Percentiles rank a stretch among this genome's conserved stretches.
These are phyloP conservation scores for Solanum rostratum DNA, from an alignment of 257 asterid species.

Conservation along the genomic window DNA sequence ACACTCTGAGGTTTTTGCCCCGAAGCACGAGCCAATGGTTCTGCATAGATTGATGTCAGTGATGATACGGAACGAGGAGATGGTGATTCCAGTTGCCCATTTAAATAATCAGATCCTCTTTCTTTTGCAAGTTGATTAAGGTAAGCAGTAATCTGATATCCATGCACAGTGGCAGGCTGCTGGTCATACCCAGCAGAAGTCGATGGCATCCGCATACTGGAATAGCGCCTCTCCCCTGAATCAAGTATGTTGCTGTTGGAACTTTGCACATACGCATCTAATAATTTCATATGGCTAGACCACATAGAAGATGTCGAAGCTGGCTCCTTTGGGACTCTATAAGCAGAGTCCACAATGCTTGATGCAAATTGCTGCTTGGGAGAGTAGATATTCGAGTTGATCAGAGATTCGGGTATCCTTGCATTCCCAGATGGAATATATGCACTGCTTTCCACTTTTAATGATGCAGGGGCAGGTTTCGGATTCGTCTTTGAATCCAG, in stretches of 20 bases:
- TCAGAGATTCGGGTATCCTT: conserved; percentile 42
- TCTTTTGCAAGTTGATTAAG: conserved; percentile 20
- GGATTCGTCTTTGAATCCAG: conserved; percentile 34
- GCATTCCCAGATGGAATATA: conserved; percentile 40
- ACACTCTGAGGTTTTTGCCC: conserved; percentile 57
- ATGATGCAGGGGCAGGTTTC: conserved; percentile 40
- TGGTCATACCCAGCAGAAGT: conserved; percentile 53
- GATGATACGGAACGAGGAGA: conserved; percentile 30
- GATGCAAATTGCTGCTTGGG: conserved; percentile 44
- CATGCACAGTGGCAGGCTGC: conserved; percentile 89
- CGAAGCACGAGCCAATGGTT: conserved; percentile 32
- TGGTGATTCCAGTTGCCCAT: conserved; percentile 21
- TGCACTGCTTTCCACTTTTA: conserved; percentile 43
- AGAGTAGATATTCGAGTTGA: conserved; percentile 35
- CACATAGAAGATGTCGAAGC: conserved; percentile 24
- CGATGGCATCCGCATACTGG: conserved; percentile 66
- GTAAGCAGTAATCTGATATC: conserved; percentile 53
- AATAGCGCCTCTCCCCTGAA: conserved; percentile 69
- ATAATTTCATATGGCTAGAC: conserved; percentile 31
- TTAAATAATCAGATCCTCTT: conserved; percentile 18
- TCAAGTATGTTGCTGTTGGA: conserved; percentile 33
- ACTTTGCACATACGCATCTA: conserved; percentile 36
- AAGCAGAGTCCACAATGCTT: conserved; percentile 37
- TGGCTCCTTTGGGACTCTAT: conserved; percentile 22
- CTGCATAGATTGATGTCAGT: conserved; percentile 21